Conservation (phyloP, 192 early-diverging fungal genomes). For the Umbelopsis vinacea region DNA sequence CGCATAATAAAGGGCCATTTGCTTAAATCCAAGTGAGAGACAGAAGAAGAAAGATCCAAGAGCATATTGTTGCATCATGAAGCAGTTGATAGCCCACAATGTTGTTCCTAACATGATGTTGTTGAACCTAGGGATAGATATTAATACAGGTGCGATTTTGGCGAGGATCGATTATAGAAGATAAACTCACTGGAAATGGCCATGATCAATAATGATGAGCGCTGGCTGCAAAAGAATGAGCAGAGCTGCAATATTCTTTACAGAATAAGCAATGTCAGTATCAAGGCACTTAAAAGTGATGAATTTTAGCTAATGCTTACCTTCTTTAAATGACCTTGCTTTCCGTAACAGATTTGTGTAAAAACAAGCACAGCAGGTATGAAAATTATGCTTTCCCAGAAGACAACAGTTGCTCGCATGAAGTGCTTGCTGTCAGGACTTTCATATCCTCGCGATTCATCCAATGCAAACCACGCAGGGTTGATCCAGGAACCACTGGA, state of each 20-base stretch:
- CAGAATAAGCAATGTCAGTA: not conserved
- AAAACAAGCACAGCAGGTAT: constrained; percentile 78
- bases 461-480: constrained; percentile 84
- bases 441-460: constrained; percentile 85
- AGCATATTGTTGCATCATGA: constrained; percentile 63
- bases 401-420: constrained; percentile 85
- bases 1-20: constrained; percentile 96
- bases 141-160: not conserved
- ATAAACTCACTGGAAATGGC: constrained; percentile 85
- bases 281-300: not conserved
- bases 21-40: constrained; percentile 88
- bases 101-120: constrained; percentile 94
- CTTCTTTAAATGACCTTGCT: constrained; percentile 33
- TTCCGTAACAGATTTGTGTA: constrained; percentile 49
- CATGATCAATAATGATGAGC: constrained; percentile 93
- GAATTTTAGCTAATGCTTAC: constrained; percentile 3
- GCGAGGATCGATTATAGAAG: not conserved
- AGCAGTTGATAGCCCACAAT: constrained; percentile 73
- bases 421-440: constrained; percentile 76
- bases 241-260: constrained; percentile 41
- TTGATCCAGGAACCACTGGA: constrained; percentile 74
- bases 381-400: constrained; percentile 77
- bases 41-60: constrained; percentile 83
- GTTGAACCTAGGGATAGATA: constrained; percentile 75
- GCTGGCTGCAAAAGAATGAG: constrained; percentile 83